Percentiles rank a stretch among this genome's conserved stretches.
Conservation (phyloP, 495 filamentous ascomycete genomes). For the Penicillium daleae region DNA sequence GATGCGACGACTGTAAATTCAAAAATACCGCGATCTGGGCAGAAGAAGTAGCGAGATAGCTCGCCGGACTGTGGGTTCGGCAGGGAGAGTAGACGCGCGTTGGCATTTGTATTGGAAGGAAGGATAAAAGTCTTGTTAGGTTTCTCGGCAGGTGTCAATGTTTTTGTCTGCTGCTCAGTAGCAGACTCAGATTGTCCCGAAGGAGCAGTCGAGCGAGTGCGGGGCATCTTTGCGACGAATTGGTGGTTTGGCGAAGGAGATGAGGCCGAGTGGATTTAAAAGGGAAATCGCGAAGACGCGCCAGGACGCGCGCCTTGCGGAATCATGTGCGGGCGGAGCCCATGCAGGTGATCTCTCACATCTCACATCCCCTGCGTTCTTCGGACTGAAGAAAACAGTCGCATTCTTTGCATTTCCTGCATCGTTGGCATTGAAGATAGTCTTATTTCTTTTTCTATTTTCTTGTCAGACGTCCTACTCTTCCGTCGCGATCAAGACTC, state of each 20-base stretch:
- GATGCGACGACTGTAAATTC: slow-evolving; percentile 82
- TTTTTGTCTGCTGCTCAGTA: slow-evolving; percentile 15
- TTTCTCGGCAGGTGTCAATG: slow-evolving; percentile 30
- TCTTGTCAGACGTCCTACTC: background rate
- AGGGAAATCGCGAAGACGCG: slow-evolving; percentile 31
- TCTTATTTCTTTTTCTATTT: background rate
- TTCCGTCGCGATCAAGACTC: background rate
- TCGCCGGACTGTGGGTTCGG: slow-evolving; percentile 72
- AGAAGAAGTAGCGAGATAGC: slow-evolving; percentile 76
- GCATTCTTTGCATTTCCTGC: background rate
- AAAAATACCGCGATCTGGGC: slow-evolving; percentile 75
- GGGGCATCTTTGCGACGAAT: slow-evolving; percentile 23
- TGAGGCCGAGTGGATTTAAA: slow-evolving; percentile 8
- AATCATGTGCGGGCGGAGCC: slow-evolving; percentile 32
- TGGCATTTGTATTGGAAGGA: slow-evolving; percentile 64
- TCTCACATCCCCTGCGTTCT: slow-evolving; percentile 12
- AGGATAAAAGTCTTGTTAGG: slow-evolving; percentile 79
- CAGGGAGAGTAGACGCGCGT: slow-evolving; percentile 74
- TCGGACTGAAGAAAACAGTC: slow-evolving; percentile 7
- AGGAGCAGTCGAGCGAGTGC: slow-evolving; percentile 40
- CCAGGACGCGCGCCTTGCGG: slow-evolving; percentile 37
- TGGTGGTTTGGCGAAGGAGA: slow-evolving; percentile 1
- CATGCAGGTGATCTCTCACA: slow-evolving; percentile 32
- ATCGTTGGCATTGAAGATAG: background rate
- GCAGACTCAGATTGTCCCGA: slow-evolving; percentile 18